These are phyloP conservation scores for Heteromeles arbutifolia DNA, from an alignment of 306 rosid species.

Conservation along the genomic window DNA sequence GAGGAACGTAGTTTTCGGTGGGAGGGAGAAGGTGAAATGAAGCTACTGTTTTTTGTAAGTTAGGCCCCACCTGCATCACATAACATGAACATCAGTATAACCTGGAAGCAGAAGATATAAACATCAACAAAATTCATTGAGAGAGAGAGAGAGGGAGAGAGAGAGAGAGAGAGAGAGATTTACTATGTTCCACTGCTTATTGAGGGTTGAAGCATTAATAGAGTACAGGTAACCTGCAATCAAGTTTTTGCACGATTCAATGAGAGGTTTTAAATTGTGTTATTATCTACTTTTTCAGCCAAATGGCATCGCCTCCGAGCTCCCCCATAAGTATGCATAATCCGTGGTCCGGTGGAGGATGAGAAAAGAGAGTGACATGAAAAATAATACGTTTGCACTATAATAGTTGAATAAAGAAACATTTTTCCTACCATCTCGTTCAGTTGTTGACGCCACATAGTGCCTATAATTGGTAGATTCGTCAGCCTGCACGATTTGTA, in stretches of 20 bases:
- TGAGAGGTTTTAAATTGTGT: slow-evolving; percentile 14
- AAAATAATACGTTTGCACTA: not conserved
- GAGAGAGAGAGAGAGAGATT: slow-evolving; percentile 23
- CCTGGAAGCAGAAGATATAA: not conserved
- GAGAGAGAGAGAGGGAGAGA: slow-evolving; percentile 1
- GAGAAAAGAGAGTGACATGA: not conserved
- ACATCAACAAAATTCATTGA: not conserved
- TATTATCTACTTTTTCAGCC: not conserved
- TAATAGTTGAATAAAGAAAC: no score
- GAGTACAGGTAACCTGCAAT: slow-evolving; percentile 81
- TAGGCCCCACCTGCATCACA: slow-evolving; percentile 76
- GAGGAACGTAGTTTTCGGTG: slow-evolving; percentile 82
- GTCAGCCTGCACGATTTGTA: slow-evolving; percentile 45
- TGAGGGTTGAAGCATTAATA: slow-evolving; percentile 83
- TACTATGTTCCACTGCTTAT: slow-evolving; percentile 68
- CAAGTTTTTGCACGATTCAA: slow-evolving; percentile 3
- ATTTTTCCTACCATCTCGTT: slow-evolving; percentile 66
- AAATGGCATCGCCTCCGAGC: not conserved
- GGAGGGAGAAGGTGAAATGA: slow-evolving; percentile 85
- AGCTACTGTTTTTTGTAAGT: slow-evolving; percentile 54
- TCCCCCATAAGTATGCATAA: not conserved
- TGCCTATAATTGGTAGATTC: slow-evolving; percentile 57
- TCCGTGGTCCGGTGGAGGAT: not conserved
- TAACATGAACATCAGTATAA: not conserved
- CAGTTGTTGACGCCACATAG: slow-evolving; percentile 79